Conservation (phyloP, 208 protist species). For the Leishmania amazonensis region DNA sequence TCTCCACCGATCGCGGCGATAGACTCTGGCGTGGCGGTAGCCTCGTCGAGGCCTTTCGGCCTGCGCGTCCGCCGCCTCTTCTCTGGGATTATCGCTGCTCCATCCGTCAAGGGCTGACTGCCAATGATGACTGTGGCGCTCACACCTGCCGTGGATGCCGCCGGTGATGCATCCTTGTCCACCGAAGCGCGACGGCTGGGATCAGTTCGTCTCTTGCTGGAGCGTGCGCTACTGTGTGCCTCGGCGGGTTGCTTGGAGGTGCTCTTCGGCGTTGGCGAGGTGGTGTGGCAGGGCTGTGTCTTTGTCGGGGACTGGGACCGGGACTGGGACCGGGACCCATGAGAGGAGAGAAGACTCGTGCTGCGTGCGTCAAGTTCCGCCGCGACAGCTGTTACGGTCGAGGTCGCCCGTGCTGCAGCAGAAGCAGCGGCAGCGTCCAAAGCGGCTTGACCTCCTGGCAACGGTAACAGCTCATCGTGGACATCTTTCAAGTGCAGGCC, state of each 20-base stretch:
- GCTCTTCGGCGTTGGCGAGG: conserved; percentile 5
- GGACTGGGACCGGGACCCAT: not conserved
- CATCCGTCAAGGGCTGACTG: not conserved
- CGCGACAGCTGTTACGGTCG: not conserved
- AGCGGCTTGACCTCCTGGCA: conserved; percentile 36
- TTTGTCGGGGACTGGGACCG: not conserved
- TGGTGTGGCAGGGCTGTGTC: not conserved
- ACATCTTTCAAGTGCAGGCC: conserved; percentile 47
- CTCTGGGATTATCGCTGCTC: not conserved
- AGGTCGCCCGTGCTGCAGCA: not conserved
- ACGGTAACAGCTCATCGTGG: conserved; percentile 24
- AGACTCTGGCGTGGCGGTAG: not conserved
- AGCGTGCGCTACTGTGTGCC: not conserved
- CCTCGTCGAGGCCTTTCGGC: not conserved
- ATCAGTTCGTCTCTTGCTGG: not conserved
- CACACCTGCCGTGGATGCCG: not conserved
- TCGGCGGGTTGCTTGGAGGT: not conserved
- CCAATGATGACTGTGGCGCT: not conserved
- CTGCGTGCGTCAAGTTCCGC: not conserved
- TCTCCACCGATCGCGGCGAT: not conserved
- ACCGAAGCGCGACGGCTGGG: not conserved
- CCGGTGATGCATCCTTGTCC: conserved; percentile 4
- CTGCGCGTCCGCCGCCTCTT: conserved; percentile 9
- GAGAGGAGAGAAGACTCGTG: conserved; percentile 10
- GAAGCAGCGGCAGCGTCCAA: conserved; percentile 13